Percentiles rank a stretch among this genome's conserved stretches.
phyloP scores from a whole-genome alignment of 2,329 filamentous ascomycete genomes.

The Phialocephala sp. region DNA sequence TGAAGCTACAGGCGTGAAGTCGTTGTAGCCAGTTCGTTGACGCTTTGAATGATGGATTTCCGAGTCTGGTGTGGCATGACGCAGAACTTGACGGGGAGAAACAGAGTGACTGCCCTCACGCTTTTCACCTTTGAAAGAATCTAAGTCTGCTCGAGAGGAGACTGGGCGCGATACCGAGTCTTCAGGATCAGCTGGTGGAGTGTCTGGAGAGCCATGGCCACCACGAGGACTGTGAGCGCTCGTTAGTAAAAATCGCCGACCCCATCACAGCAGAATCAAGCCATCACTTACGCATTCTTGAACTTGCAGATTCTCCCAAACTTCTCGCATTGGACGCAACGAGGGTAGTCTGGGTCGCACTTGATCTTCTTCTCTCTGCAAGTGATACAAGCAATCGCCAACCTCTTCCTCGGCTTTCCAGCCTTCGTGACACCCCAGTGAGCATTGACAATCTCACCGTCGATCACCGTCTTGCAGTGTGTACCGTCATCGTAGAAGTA shows the following conservation, averaged over 20 bases:
- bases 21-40: conserved; percentile 39
- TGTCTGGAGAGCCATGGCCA: conserved; percentile 44
- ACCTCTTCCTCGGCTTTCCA: conserved; percentile 87
- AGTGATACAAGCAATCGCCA: conserved; percentile 91
- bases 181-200: conserved; percentile 42
- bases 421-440: conserved; percentile 95
- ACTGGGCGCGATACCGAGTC: conserved; percentile 37
- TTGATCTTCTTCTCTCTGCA: conserved; percentile 98
- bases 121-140: conserved; percentile 38
- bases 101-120: conserved; percentile 37
- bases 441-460: conserved; percentile 86
- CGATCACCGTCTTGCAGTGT: conserved; percentile 81
- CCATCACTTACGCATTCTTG: conserved; percentile 75
- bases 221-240: conserved; percentile 40
- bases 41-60: conserved; percentile 41
- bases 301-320: conserved; percentile 86
- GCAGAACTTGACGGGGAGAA: conserved; percentile 37
- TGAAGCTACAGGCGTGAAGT: conserved; percentile 41
- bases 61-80: conserved; percentile 38
- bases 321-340: conserved; percentile 91
- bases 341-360: conserved; percentile 86
- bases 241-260: conserved; percentile 45
- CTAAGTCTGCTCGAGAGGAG: conserved; percentile 40
- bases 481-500: conserved; percentile 88
- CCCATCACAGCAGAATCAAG: not conserved